Conservation (phyloP, 2,329 filamentous ascomycete genomes). For the Curvularia sp. region DNA sequence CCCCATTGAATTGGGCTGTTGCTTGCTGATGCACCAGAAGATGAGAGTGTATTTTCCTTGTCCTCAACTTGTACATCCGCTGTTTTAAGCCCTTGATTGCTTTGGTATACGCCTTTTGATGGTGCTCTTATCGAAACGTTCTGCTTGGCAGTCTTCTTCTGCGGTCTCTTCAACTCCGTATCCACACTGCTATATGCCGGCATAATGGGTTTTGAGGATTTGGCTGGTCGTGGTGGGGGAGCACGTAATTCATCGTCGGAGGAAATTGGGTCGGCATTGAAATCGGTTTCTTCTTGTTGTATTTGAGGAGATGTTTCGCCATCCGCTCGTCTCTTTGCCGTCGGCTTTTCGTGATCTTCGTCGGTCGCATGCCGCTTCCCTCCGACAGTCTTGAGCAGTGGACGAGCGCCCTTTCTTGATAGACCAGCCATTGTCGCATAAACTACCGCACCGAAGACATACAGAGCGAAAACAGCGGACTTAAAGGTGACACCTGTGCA, state of each 20-base stretch:
- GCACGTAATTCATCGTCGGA: slow-evolving; percentile 30
- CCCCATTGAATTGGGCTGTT: slow-evolving; percentile 11
- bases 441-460: background rate
- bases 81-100: slow-evolving; percentile 20
- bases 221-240: slow-evolving; percentile 12
- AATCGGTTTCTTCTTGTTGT: slow-evolving; percentile 13
- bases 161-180: slow-evolving; percentile 17
- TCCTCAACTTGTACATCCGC: slow-evolving; percentile 13
- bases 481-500: background rate
- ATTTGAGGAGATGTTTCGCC: background rate
- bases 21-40: slow-evolving; percentile 12
- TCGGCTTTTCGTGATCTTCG: slow-evolving; percentile 48
- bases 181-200: slow-evolving; percentile 3
- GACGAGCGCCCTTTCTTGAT: slow-evolving; percentile 13
- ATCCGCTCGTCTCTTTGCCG: slow-evolving; percentile 13
- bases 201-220: slow-evolving; percentile 8
- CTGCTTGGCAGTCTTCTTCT: slow-evolving; percentile 7
- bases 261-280: slow-evolving; percentile 33
- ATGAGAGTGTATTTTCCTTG: slow-evolving; percentile 29
- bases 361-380: slow-evolving; percentile 47
- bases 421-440: slow-evolving; percentile 24
- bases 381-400: slow-evolving; percentile 42
- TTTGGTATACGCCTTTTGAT: slow-evolving; percentile 13
- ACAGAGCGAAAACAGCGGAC: background rate
- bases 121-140: slow-evolving; percentile 16